Conservation (phyloP, 768 basidiomycete genomes). For the Trametes cubensis region DNA sequence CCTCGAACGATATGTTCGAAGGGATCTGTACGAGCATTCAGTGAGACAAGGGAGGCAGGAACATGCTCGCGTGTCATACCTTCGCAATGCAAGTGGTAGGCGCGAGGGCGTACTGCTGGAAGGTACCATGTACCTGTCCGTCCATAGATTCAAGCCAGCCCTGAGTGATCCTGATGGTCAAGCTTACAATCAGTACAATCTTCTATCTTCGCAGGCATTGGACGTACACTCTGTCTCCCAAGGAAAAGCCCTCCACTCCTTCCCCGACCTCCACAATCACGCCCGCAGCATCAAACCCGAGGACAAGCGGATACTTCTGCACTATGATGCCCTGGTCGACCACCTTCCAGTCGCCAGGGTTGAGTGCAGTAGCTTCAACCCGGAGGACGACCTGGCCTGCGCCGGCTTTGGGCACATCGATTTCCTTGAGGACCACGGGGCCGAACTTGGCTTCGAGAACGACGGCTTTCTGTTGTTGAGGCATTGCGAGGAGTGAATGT, state of each 20-base stretch:
- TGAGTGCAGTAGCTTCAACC: conserved; percentile 34
- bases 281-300: conserved; percentile 46
- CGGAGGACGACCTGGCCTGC: conserved; percentile 34
- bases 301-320: conserved; percentile 41
- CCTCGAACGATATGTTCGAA: conserved; percentile 18
- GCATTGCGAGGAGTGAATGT: conserved; percentile 1
- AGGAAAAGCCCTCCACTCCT: conserved; percentile 33
- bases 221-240: conserved; percentile 15
- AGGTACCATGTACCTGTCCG: neutral
- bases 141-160: neutral
- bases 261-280: conserved; percentile 43
- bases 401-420: conserved; percentile 16
- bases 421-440: conserved; percentile 4
- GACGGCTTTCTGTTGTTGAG: conserved; percentile 26
- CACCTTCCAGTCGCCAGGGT: conserved; percentile 41
- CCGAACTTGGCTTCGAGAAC: conserved; percentile 17
- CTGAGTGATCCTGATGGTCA: conserved; percentile 6
- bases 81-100: neutral
- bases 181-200: neutral
- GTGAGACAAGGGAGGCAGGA: neutral
- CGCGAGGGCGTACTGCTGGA: conserved; percentile 1
- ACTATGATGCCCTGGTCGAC: conserved; percentile 34
- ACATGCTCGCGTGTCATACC: neutral
- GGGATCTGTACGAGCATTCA: conserved; percentile 14
- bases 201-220: neutral